A percentile compares a stretch with the other conserved stretches of the same genome.
These are phyloP conservation scores for Ramicandelaber brevisporus DNA, from an alignment of 192 early-diverging fungal genomes.

Conservation along the genomic window DNA sequence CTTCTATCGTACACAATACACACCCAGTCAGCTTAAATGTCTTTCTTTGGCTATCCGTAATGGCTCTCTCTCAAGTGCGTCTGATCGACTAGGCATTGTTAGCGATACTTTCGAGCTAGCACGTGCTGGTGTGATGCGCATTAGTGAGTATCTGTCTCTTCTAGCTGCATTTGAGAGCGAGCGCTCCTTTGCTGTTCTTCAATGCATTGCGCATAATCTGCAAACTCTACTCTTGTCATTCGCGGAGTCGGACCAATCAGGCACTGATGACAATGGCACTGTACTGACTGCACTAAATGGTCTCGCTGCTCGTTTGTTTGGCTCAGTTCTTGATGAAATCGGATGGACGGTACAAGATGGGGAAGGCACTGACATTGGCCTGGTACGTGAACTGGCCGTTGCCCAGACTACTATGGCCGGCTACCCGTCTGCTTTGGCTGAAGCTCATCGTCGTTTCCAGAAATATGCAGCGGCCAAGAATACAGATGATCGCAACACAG, in stretches of 20 bases:
- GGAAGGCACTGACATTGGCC: constrained; percentile 16
- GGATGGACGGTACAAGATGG: constrained; percentile 80
- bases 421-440: constrained; percentile 30
- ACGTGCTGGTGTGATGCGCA: constrained; percentile 51
- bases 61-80: constrained; percentile 25
- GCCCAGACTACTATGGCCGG: constrained; percentile 37
- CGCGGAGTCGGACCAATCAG: too few species aligned
- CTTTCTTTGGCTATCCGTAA: constrained; percentile 24
- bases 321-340: constrained; percentile 35
- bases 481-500: too few species aligned
- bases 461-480: constrained; percentile 28
- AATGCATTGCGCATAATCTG: constrained; percentile 32
- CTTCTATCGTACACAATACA: constrained; percentile 68
- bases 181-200: constrained; percentile 56
- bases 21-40: constrained; percentile 16
- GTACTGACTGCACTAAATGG: constrained; percentile 32
- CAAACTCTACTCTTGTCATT: constrained; percentile 32
- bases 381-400: constrained; percentile 53
- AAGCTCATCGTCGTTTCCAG: constrained; percentile 43
- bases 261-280: constrained; percentile 30
- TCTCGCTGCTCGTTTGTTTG: constrained; percentile 45
- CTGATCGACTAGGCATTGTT: constrained; percentile 64
- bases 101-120: constrained; percentile 62
- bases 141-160: constrained; percentile 43
- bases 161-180: constrained; percentile 49